phyloP scores from a whole-genome alignment of 345 rosid species.

The Cardamine occulta region DNA sequence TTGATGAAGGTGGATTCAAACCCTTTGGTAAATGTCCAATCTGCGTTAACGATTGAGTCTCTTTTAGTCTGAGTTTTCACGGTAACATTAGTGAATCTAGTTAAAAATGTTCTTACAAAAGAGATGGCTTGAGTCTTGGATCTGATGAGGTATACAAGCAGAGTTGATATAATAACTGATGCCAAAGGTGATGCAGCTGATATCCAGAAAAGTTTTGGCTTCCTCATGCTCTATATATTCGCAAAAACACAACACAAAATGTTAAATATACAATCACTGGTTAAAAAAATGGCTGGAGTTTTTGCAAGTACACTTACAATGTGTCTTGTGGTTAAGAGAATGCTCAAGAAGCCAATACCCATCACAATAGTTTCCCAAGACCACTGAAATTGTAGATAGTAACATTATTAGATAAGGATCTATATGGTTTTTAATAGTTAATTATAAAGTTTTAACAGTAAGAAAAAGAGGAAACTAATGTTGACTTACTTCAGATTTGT shows the following conservation, averaged over 20 bases:
- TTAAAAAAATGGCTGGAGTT: background rate
- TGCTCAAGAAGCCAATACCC: constrained; percentile 70
- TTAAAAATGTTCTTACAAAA: constrained; percentile 56
- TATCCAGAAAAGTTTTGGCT: constrained; percentile 92
- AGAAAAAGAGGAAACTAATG: background rate
- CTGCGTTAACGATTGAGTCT: constrained; percentile 45
- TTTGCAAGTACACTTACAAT: constrained; percentile 63
- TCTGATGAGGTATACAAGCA: constrained; percentile 63
- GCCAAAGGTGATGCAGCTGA: constrained; percentile 92
- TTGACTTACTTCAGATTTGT: constrained; percentile 68
- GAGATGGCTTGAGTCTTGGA: constrained; percentile 69
- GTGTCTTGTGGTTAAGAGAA: constrained; percentile 78
- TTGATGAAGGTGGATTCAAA: constrained; percentile 88
- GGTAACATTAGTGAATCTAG: background rate
- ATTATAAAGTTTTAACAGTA: background rate
- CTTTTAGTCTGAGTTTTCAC: constrained; percentile 20
- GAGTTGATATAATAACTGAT: constrained; percentile 79
- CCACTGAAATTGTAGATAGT: constrained; percentile 64
- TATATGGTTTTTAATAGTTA: background rate
- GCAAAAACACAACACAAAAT: background rate
- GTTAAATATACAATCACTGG: background rate
- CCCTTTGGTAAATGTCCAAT: constrained; percentile 94
- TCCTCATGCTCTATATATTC: constrained; percentile 68
- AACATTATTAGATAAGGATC: constrained; percentile 24
- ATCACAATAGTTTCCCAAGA: constrained; percentile 80